Evolutionary conservation across 192 early-diverging fungal species (phyloP).

Genomic region (Linnemannia exigua): DNA sequence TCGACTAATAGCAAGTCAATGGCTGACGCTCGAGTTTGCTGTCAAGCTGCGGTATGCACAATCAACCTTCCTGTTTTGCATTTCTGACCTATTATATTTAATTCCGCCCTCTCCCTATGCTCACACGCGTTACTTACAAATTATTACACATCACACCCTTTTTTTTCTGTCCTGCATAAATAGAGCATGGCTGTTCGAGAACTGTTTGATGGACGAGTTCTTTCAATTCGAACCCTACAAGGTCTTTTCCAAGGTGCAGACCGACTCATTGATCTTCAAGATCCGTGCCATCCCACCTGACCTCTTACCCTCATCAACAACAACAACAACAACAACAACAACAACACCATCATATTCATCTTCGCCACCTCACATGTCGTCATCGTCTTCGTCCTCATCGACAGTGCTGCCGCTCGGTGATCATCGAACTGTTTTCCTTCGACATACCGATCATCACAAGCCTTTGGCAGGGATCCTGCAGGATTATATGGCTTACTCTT

Average conservation of each 20-base stretch:
- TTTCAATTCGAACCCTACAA: constrained; percentile 73
- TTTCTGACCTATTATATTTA: neutral
- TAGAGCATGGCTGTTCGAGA: constrained; percentile 68
- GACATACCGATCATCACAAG: constrained; percentile 60
- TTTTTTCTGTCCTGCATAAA: neutral
- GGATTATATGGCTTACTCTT: constrained; percentile 56
- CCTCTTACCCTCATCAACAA: too few species aligned
- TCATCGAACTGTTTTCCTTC: constrained; percentile 57
- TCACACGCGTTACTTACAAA: neutral
- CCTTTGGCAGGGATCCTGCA: constrained; percentile 54
- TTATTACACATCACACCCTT: neutral
- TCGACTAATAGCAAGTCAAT: constrained; percentile 64
- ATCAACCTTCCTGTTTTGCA: neutral
- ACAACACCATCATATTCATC: too few species aligned
- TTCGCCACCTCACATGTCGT: too few species aligned
- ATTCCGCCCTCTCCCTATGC: neutral
- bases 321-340: too few species aligned
- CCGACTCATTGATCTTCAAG: constrained; percentile 70
- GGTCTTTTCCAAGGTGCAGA: constrained; percentile 72
- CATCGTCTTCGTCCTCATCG: neutral
- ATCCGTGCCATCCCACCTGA: constrained; percentile 51
- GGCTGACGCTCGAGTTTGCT: constrained; percentile 71
- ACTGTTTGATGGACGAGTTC: constrained; percentile 64
- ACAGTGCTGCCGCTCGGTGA: constrained; percentile 6
- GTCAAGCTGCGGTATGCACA: constrained; percentile 60